These are phyloP conservation scores for Schizophyllum amplum DNA, from an alignment of 1,284 basidiomycete species.

Conservation along the genomic window DNA sequence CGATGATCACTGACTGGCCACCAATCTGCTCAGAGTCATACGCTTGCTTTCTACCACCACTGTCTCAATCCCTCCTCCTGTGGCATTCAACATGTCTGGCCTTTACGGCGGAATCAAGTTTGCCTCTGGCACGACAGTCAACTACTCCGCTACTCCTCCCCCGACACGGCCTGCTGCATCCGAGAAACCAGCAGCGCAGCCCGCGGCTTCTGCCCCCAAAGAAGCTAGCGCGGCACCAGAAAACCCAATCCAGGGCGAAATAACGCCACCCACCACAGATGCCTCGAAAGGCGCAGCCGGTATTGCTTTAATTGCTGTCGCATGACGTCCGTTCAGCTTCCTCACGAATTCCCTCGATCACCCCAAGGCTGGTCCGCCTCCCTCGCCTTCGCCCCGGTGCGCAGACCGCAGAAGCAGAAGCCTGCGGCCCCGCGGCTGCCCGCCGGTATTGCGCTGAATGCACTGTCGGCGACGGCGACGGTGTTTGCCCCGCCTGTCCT, in stretches of 20 bases:
- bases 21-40: no score
- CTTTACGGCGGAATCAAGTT: slow-evolving; percentile 79
- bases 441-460: slow-evolving; percentile 45
- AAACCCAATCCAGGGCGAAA: background rate
- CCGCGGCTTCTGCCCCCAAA: slow-evolving; percentile 13
- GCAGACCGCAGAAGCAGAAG: slow-evolving; percentile 53
- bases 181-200: slow-evolving; percentile 4
- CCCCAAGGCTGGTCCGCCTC: slow-evolving; percentile 73
- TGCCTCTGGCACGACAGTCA: slow-evolving; percentile 49
- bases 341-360: background rate
- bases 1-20: no score
- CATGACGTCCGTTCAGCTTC: background rate
- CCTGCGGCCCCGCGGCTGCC: slow-evolving; percentile 42
- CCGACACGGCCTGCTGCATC: slow-evolving; percentile 9
- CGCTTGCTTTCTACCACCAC: background rate
- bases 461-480: slow-evolving; percentile 61
- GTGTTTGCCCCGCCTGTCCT: slow-evolving; percentile 64
- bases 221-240: background rate
- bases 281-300: background rate
- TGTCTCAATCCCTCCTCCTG: background rate
- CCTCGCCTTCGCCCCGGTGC: slow-evolving; percentile 77
- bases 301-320: background rate
- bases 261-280: background rate
- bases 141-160: slow-evolving; percentile 23
- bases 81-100: slow-evolving; percentile 49